Base-by-base conservation (phyloP, 2,329 filamentous ascomycete genomes). In the Neonectria neomacrospora region DNA sequence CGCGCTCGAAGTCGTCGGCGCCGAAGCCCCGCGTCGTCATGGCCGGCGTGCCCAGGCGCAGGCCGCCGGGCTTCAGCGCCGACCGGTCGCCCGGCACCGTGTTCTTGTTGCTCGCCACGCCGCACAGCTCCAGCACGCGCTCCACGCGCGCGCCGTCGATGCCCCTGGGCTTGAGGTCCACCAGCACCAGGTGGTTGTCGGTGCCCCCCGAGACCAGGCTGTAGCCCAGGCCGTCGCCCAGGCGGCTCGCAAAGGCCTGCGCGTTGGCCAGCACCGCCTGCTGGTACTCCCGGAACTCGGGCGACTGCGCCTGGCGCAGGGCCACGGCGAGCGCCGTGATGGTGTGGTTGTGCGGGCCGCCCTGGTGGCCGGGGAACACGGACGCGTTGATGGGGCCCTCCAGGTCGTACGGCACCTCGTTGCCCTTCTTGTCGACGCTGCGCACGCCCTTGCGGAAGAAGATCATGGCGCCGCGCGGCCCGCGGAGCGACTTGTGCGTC, bases 101-200 rank as follows among this genome's bases (percentile, higher is more conserved):
- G 84, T 98, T 97, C 87, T 98, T 98, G 86, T 98, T 98, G 77
- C 91, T 91, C 6, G 95, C 94, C 45, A 97, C 94, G 71, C 94
- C 94, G 69, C 94, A 92, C 44, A 96, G 89, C 78, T 97, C 93
- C 26, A 97, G 86, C 16, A 97, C 90, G 34, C 92, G 89, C 83
- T 97, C 93, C 9, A 97, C 92, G 37, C 93, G 90, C 10, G 91
- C 92, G 69, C 93, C 93, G 76, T 98, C 95, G 54, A 98, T 88
- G 54, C 85, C 85, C 78, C 94, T 91, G 44, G 91, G 88, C 83
- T 96, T 96, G 52, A 98, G 86, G 78, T 97, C 95, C 39, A 96
- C 84, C 23, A 98, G 87, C 5, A 97, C 91, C 67, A 98, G 90
- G 80, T 98, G 95, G 84, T 96, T 97, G 81, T 98, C 95, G 9